These are phyloP conservation scores for Setomelanomma holmii DNA, from an alignment of 2,329 filamentous ascomycete species.

Conservation along the genomic window DNA sequence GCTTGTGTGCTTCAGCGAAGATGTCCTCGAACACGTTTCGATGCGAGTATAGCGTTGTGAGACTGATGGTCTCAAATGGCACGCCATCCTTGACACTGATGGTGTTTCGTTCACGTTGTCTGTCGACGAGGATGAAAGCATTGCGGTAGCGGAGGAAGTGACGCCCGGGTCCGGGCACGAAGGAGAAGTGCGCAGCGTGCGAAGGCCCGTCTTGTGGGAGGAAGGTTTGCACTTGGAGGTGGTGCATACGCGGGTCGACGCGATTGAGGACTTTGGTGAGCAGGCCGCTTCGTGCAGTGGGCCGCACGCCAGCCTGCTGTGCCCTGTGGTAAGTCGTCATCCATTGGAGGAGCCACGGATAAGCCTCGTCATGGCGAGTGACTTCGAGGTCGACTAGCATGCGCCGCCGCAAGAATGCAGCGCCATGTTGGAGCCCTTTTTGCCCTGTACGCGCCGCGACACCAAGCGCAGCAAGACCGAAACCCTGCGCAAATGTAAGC, in stretches of 20 bases:
- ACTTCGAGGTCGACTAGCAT: slow-evolving; percentile 97
- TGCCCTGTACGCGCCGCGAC: slow-evolving; percentile 82
- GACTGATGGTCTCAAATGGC: slow-evolving; percentile 90
- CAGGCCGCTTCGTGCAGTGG: slow-evolving; percentile 43
- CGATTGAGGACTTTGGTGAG: slow-evolving; percentile 63
- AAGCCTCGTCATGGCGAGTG: slow-evolving; percentile 89
- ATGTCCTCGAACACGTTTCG: slow-evolving; percentile 89
- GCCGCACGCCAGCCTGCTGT: slow-evolving; percentile 58
- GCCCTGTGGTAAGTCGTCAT: slow-evolving; percentile 80
- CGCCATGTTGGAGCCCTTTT: slow-evolving; percentile 74
- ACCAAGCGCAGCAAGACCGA: slow-evolving; percentile 89
- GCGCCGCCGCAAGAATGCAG: slow-evolving; percentile 78
- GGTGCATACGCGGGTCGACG: slow-evolving; percentile 67
- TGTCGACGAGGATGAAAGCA: slow-evolving; percentile 85
- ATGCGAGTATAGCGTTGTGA: slow-evolving; percentile 90
- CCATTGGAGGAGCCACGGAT: slow-evolving; percentile 94
- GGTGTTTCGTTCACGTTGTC: slow-evolving; percentile 82
- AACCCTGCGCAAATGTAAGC: slow-evolving; percentile 63
- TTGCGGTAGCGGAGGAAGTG: slow-evolving; percentile 87
- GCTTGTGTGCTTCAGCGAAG: slow-evolving; percentile 82
- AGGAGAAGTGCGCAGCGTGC: slow-evolving; percentile 78
- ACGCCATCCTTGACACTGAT: slow-evolving; percentile 81
- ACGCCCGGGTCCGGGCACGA: slow-evolving; percentile 89
- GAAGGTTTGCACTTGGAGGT: slow-evolving; percentile 70
- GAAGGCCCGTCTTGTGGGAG: slow-evolving; percentile 71